Base-by-base conservation (phyloP, 2,329 filamentous ascomycete species). In the Scedosporium aurantiacum region DNA sequence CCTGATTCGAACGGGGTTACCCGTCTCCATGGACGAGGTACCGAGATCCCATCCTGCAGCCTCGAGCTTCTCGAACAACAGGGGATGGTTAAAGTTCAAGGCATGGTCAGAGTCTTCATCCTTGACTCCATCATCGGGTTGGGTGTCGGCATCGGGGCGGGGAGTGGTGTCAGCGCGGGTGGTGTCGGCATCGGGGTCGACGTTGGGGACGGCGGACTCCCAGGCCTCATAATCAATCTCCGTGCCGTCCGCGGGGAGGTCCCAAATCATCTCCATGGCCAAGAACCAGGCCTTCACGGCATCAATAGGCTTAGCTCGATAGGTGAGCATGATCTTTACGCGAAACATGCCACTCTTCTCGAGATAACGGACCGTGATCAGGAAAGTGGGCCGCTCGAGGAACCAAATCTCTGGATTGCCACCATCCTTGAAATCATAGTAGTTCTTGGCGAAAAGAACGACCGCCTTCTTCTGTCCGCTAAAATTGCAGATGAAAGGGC, bases 381-480 rank as follows among this genome's bases (percentile, higher is more conserved):
- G 55, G 25, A 63, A 63, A 12, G 57, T 52, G 5, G 55, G 57
- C 8, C 50, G 60, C 16, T 61, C 61, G 14, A 67, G 68, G 18
- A 74, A 64, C 37, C 27, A 27, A 23, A 57, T 21, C 14, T 23
- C 14, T 7, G 45, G 21, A 50, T 40, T 4, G 23, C 27, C 27
- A 5, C 54, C 68, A 64, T 18, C 68, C 63, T 71, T 67, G 16
- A 72, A 71, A 18, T 78, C 71, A 41, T 70, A 71, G 63, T 80
- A 82, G 62, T 69, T 76, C 5, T 65, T 63, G 0, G 76, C 76
- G 61, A 71, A 77, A 61, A 70, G 80, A 67, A 76, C 77, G 63
- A 69, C 66, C 3, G 71, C 71, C 5, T 72, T 65, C 1, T 59
- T 54, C 2, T 69, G 56, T 0, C 69, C 70, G 1, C 64, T 28